Conservation (phyloP, 2,329 filamentous ascomycete species). For the Epicoccum nigrum region DNA sequence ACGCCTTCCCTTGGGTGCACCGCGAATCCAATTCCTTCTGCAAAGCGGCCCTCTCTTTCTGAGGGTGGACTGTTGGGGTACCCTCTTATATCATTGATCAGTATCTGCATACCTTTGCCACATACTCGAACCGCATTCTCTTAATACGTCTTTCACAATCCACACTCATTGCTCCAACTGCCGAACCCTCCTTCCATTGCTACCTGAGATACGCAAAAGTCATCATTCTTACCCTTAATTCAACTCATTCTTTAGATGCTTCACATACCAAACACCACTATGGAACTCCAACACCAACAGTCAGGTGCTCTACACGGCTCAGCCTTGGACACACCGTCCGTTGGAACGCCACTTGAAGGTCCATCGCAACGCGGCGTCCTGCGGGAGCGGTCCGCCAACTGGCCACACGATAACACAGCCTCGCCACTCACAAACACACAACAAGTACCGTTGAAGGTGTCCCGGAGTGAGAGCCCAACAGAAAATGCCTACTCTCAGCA, state of each 20-base stretch:
- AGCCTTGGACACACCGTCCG: conserved; percentile 38
- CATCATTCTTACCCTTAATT: conserved; percentile 47
- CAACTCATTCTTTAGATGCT: conserved; percentile 35
- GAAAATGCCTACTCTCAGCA: conserved; percentile 33
- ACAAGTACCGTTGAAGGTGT: conserved; percentile 37
- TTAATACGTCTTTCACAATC: conserved; percentile 37
- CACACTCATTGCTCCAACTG: conserved; percentile 52
- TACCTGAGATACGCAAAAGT: conserved; percentile 40
- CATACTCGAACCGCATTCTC: conserved; percentile 29
- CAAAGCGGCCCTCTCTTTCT: conserved; percentile 35
- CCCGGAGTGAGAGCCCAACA: conserved; percentile 36
- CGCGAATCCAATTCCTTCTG: conserved; percentile 30
- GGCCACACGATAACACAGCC: conserved; percentile 40
- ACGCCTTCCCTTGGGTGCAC: conserved; percentile 31
- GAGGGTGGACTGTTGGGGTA: conserved; percentile 27
- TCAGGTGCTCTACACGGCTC: conserved; percentile 52
- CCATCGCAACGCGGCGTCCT: conserved; percentile 39
- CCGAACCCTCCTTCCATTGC: conserved; percentile 50
- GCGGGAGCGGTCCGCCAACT: conserved; percentile 52
- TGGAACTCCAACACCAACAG: conserved; percentile 45
- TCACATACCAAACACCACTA: conserved; percentile 33
- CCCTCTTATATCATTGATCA: conserved; percentile 42
- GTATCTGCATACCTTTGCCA: conserved; percentile 31
- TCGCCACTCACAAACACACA: conserved; percentile 17
- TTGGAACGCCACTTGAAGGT: conserved; percentile 25